Percentiles rank a stretch among this genome's conserved stretches.
Evolutionary conservation across 768 basidiomycete genomes (phyloP).

Genomic region (Agaricus subrufescens): DNA sequence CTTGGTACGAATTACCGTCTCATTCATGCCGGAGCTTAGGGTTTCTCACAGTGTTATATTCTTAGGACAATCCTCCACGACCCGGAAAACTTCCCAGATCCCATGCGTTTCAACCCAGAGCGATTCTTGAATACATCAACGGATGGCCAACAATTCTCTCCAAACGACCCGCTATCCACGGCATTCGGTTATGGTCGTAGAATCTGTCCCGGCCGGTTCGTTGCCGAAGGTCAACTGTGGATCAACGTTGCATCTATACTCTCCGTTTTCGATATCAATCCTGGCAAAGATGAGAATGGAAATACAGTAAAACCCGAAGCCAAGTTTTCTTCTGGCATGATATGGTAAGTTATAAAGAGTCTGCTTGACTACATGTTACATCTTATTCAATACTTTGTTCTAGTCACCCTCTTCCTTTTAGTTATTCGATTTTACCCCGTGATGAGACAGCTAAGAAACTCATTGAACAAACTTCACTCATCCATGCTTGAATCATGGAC

Average conservation of each 20-base stretch:
- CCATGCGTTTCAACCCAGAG: conserved; percentile 44
- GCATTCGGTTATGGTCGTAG: conserved; percentile 41
- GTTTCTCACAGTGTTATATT: not conserved
- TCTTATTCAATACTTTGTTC: not conserved
- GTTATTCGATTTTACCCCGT: conserved; percentile 20
- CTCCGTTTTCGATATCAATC: conserved; percentile 33
- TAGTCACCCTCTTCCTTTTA: conserved; percentile 20
- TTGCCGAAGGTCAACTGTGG: conserved; percentile 42
- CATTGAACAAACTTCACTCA: conserved; percentile 12
- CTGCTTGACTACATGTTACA: not conserved
- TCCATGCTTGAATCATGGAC: not conserved
- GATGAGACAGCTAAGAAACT: conserved; percentile 11
- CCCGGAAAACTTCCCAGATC: conserved; percentile 38
- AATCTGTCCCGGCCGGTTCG: conserved; percentile 43
- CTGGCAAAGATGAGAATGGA: conserved; percentile 32
- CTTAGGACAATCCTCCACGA: conserved; percentile 49
- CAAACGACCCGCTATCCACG: conserved; percentile 28
- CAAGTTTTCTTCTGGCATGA: conserved; percentile 37
- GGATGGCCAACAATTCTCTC: conserved; percentile 23
- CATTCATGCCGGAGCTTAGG: not conserved
- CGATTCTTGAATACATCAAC: conserved; percentile 30
- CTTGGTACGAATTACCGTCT: conserved; percentile 24
- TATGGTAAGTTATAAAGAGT: conserved; percentile 27
- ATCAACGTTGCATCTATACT: conserved; percentile 41
- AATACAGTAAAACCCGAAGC: conserved; percentile 23